Conservation (phyloP, 441 rosid species). For the Flueggea neowawraea region DNA sequence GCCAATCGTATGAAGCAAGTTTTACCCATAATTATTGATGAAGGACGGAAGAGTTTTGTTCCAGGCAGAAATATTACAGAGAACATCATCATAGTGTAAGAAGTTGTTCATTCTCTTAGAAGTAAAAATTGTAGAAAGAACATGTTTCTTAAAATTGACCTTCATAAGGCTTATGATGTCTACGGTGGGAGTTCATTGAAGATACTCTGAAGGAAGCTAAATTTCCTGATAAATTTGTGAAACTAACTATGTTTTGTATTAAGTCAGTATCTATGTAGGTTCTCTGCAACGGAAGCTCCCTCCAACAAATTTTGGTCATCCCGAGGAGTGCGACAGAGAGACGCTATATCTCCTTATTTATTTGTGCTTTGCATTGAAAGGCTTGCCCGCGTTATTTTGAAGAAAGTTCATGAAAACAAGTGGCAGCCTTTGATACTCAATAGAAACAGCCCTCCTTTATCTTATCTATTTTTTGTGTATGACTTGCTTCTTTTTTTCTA, state of each 20-base stretch:
- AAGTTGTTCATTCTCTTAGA: not conserved
- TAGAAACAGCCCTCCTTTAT: not conserved
- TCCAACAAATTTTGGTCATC: not conserved
- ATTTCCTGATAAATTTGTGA: too few relatives aligned
- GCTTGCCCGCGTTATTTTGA: too few relatives aligned
- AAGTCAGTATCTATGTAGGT: too few relatives aligned
- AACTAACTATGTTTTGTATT: too few relatives aligned
- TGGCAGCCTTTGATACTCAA: not conserved
- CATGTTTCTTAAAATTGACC: too few relatives aligned
- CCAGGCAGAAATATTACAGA: not conserved
- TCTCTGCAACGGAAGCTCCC: not conserved
- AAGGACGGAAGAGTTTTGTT: not conserved
- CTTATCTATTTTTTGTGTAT: conserved; percentile 5
- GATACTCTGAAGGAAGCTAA: too few relatives aligned
- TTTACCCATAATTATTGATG: too few relatives aligned
- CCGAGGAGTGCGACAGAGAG: not conserved
- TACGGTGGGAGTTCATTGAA: too few relatives aligned
- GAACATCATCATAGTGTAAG: not conserved
- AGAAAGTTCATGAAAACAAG: too few relatives aligned
- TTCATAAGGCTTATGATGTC: too few relatives aligned
- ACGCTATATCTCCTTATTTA: not conserved
- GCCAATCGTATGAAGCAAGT: not conserved
- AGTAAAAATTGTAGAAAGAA: not conserved
- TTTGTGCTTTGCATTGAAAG: not conserved
- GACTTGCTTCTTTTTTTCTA: not conserved